Evolutionary conservation across 306 rosid genomes (phyloP).

Genomic region (Prunus fruticosa): DNA sequence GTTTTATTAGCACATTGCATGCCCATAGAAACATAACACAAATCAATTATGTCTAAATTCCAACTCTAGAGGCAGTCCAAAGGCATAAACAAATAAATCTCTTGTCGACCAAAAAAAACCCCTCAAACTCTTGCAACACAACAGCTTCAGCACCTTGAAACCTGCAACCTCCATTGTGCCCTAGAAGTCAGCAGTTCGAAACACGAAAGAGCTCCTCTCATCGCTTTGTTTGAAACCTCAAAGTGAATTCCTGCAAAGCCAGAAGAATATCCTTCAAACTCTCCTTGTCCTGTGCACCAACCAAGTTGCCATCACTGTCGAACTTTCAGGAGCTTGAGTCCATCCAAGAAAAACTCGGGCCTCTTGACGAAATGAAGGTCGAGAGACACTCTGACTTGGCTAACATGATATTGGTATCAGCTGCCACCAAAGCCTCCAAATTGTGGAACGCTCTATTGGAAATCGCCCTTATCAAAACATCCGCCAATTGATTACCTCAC

Average conservation of each 20-base stretch:
- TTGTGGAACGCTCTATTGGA: too few species aligned
- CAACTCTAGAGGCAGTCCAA: too few species aligned
- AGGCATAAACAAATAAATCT: too few species aligned
- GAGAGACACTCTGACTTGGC: constrained; percentile 64
- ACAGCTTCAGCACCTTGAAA: neutral
- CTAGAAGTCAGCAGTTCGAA: neutral
- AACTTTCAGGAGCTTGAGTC: constrained; percentile 63
- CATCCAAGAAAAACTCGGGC: constrained; percentile 69
- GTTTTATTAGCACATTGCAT: too few species aligned
- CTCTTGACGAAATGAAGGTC: constrained; percentile 89
- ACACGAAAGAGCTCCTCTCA: neutral
- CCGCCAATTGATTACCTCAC: too few species aligned
- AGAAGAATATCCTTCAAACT: constrained; percentile 47
- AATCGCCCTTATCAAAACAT: too few species aligned
- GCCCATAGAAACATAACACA: too few species aligned
- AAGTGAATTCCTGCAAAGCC: constrained; percentile 49
- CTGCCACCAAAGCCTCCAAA: constrained; percentile 61
- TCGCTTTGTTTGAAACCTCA: constrained; percentile 37
- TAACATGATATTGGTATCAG: constrained; percentile 69
- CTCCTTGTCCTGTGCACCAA: constrained; percentile 42
- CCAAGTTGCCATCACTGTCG: constrained; percentile 49
- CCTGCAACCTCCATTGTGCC: neutral
- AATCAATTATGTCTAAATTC: too few species aligned
- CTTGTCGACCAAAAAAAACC: too few species aligned
- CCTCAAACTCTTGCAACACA: too few species aligned